Percentiles rank a stretch among this genome's conserved stretches.
Conservation (phyloP, 768 basidiomycete species). For the Pleurotus pulmonarius region DNA sequence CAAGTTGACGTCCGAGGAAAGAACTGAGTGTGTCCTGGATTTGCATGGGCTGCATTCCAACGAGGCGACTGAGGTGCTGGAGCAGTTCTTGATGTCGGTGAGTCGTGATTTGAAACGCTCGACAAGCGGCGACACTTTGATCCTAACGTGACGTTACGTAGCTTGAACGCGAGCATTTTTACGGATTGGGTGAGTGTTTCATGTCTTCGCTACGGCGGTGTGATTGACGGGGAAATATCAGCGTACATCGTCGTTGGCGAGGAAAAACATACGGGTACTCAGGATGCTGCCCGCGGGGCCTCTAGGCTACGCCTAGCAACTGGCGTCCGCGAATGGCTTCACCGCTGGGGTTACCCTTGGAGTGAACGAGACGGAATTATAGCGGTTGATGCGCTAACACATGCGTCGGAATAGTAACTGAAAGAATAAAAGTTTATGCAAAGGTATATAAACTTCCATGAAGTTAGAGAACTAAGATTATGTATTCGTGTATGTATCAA, state of each 20-base stretch:
- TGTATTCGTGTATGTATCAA: constrained; percentile 4
- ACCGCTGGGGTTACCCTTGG: constrained; percentile 96
- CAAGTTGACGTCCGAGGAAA: constrained; percentile 74
- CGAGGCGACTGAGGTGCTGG: constrained; percentile 88
- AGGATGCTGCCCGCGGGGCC: constrained; percentile 76
- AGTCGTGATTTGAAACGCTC: constrained; percentile 28
- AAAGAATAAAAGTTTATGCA: constrained; percentile 6
- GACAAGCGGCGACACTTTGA: not conserved
- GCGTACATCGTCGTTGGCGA: constrained; percentile 92
- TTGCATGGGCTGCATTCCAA: constrained; percentile 91
- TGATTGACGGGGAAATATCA: constrained; percentile 20
- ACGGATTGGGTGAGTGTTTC: constrained; percentile 66
- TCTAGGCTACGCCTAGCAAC: constrained; percentile 81
- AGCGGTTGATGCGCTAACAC: constrained; percentile 83
- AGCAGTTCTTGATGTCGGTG: constrained; percentile 84
- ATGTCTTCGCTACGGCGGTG: constrained; percentile 5
- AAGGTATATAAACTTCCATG: not conserved
- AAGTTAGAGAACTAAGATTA: not conserved
- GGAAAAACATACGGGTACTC: constrained; percentile 94
- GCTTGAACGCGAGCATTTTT: constrained; percentile 86
- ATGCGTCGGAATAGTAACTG: constrained; percentile 41
- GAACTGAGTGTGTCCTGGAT: constrained; percentile 85
- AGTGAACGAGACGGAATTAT: constrained; percentile 87
- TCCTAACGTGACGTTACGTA: constrained; percentile 21
- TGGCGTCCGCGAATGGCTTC: constrained; percentile 87